Evolutionary conservation across 345 rosid species (phyloP), one percentile per base, ranked within the genome.

Genomic region (Cardiospermum halicacabum): DNA sequence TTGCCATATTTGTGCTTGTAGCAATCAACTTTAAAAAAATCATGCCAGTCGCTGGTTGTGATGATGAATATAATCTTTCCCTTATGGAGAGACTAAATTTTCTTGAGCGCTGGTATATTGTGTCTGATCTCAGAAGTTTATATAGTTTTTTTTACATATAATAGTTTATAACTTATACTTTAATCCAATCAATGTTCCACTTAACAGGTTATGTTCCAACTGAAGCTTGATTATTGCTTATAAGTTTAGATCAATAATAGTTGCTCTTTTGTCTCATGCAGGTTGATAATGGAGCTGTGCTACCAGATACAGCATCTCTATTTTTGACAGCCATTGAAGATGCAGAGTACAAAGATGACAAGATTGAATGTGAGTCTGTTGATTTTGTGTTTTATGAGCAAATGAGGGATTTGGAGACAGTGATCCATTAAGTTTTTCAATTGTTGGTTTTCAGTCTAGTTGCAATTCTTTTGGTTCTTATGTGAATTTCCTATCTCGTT

Each of bases 301-400:
- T 91, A 39, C 99, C 99, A 57, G 97, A 94, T 75, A 87, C 83
- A 81, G 95, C 99, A 60, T 91, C 96, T 37, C 89, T 94, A 24
- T 78, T 72, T 77, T 74, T 94, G 79, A 89, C 97, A 56, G 96
- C 97, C 43, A 91, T 94, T 45, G 97, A 94, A 73, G 99, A 94
- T 78, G 95, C 97, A 1, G 96, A 89, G 34, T 94, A 91, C 78
- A 94, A 94, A 78, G 96, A 91, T 3, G 92, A 89, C 71, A 94
- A 94, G 78, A 94, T 94, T 27, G 97, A 89, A 80, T 94, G 99
- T 94, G 74, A 81, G 91, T 50, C 27, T 39, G 30, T 56, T 43
- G 27, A 16, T 13, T 54, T 61, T 36, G 47, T 69, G 30, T 15
- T 0, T 37, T 62, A 15, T 21, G 8, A 32, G 43, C 36, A 16